A percentile compares a stretch with the other conserved stretches of the same genome.
Conservation (phyloP, 1,139 yeast genomes). For the Spencermartinsiella ligniputridi region DNA sequence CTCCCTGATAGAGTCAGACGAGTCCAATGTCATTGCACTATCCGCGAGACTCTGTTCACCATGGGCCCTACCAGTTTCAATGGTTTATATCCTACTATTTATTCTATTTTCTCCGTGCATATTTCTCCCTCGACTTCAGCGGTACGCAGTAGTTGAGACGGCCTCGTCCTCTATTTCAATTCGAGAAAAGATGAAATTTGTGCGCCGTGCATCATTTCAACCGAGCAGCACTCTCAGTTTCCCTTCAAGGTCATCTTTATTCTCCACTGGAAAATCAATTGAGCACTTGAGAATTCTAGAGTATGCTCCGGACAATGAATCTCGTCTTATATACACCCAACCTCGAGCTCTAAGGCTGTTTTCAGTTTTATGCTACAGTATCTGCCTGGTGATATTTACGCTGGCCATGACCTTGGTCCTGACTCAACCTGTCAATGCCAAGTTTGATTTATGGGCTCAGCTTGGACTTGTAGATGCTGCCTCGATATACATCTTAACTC, state of each 20-base stretch:
- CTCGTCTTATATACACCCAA: slow-evolving; percentile 15
- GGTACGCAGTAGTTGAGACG: not conserved
- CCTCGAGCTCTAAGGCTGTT: slow-evolving; percentile 15
- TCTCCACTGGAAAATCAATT: slow-evolving; percentile 6
- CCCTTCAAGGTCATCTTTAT: slow-evolving; percentile 8
- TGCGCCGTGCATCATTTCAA: not conserved
- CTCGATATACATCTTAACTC: slow-evolving; percentile 19
- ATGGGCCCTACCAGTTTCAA: slow-evolving; percentile 25
- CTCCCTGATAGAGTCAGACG: slow-evolving; percentile 20
- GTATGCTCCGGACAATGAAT: slow-evolving; percentile 14
- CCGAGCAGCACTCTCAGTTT: not conserved
- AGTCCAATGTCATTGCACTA: slow-evolving; percentile 17
- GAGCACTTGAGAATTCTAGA: slow-evolving; percentile 11
- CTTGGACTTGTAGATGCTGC: slow-evolving; percentile 23
- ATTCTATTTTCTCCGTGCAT: slow-evolving; percentile 19
- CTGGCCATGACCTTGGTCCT: slow-evolving; percentile 14
- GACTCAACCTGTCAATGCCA: slow-evolving; percentile 14
- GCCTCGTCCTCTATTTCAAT: not conserved
- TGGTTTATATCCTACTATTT: slow-evolving; percentile 20
- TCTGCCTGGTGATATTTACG: slow-evolving; percentile 16
- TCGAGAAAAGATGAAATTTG: not conserved
- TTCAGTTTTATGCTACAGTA: slow-evolving; percentile 16
- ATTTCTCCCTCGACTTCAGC: slow-evolving; percentile 12
- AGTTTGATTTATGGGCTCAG: slow-evolving; percentile 20
- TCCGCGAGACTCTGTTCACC: slow-evolving; percentile 22